Conservation (phyloP, 371 early-diverging fungal species). For the Mortierella sp. region DNA sequence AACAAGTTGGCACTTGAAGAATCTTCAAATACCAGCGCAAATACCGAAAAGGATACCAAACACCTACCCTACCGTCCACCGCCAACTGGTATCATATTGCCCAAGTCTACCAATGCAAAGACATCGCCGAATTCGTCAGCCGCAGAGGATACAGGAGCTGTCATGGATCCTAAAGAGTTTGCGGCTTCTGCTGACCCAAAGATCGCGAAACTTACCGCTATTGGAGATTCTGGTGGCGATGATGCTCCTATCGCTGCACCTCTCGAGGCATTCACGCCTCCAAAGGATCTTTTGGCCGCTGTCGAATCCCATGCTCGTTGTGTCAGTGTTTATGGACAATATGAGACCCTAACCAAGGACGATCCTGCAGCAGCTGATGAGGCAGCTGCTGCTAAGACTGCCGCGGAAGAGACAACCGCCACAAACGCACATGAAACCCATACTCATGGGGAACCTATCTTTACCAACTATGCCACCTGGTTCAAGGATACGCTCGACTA, state of each 20-base stretch:
- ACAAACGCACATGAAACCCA: slow-evolving; percentile 9
- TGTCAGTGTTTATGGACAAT: slow-evolving; percentile 50
- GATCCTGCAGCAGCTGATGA: slow-evolving; percentile 16
- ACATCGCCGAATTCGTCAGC: no score
- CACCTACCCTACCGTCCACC: slow-evolving; percentile 40
- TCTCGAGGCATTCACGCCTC: slow-evolving; percentile 45
- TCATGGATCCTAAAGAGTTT: slow-evolving; percentile 19
- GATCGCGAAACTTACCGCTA: slow-evolving; percentile 20
- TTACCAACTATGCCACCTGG: slow-evolving; percentile 61
- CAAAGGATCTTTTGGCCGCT: slow-evolving; percentile 20
- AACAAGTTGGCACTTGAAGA: slow-evolving; percentile 17
- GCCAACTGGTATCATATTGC: slow-evolving; percentile 38
- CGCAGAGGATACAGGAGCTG: background rate
- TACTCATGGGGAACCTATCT: slow-evolving; percentile 61
- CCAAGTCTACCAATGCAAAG: slow-evolving; percentile 8
- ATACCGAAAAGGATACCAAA: background rate
- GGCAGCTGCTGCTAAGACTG: slow-evolving; percentile 9
- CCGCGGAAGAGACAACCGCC: slow-evolving; percentile 30
- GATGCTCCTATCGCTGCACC: slow-evolving; percentile 44
- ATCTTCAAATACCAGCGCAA: background rate
- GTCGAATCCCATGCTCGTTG: slow-evolving; percentile 38
- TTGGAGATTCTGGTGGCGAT: slow-evolving; percentile 12
- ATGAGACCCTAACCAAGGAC: slow-evolving; percentile 33
- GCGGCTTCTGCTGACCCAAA: slow-evolving; percentile 34
- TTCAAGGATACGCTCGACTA: slow-evolving; percentile 69